These are phyloP conservation scores for Paraconiothyrium sp. DNA, from an alignment of 2,329 filamentous ascomycete genomes.

Conservation along the genomic window DNA sequence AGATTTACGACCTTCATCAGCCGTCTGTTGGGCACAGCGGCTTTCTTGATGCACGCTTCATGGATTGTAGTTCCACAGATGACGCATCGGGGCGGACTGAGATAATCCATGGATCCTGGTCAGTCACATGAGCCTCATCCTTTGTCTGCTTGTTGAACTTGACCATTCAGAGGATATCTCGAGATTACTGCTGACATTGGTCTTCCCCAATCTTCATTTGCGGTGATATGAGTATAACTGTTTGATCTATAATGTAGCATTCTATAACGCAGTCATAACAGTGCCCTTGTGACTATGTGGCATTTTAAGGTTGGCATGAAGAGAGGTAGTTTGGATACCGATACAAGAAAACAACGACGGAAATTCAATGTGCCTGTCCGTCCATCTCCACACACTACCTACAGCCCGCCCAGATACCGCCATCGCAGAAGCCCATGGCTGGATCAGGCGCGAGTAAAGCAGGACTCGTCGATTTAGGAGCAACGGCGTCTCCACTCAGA, in stretches of 20 bases:
- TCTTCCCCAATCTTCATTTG: no score
- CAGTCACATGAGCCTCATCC: neutral
- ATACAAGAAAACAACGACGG: neutral
- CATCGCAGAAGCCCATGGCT: neutral
- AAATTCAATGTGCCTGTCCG: neutral
- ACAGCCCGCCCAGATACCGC: neutral
- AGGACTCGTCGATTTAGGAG: neutral
- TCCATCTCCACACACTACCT: neutral
- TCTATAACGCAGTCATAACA: neutral
- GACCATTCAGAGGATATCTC: neutral
- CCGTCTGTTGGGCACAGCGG: neutral
- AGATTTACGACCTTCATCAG: neutral
- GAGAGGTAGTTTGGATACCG: neutral
- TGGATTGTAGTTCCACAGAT: no score
- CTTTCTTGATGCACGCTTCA: no score
- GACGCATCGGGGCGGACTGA: no score
- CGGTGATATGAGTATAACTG: no score
- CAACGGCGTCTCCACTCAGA: slow-evolving; percentile 8
- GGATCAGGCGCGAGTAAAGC: neutral
- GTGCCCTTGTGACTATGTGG: neutral
- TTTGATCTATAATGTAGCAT: neutral
- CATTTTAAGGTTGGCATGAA: neutral
- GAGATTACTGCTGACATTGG: no score
- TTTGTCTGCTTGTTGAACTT: neutral
- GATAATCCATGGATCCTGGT: neutral